Evolutionary conservation across 805 yeast genomes (phyloP).

Genomic region (Debaryomyces castellii): DNA sequence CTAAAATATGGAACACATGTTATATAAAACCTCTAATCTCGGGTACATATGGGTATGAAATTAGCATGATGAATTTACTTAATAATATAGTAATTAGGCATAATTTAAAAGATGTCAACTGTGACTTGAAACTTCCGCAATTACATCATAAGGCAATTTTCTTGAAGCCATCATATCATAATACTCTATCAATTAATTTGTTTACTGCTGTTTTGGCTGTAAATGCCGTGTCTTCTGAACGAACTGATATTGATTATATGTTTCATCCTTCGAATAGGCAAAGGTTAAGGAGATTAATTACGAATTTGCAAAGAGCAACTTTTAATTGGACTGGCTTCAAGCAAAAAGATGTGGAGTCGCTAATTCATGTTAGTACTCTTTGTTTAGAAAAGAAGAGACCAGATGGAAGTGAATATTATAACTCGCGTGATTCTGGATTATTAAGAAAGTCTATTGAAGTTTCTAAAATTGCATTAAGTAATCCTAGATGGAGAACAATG

Average conservation of each 20-base stretch:
- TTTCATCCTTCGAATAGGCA: slow-evolving; percentile 58
- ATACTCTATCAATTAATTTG: slow-evolving; percentile 59
- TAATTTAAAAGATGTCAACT: slow-evolving; percentile 49
- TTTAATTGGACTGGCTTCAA: slow-evolving; percentile 78
- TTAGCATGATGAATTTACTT: slow-evolving; percentile 42
- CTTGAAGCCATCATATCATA: slow-evolving; percentile 62
- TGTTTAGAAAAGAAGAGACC: slow-evolving; percentile 39
- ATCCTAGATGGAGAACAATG: slow-evolving; percentile 57
- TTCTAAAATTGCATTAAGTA: slow-evolving; percentile 50
- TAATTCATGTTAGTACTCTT: slow-evolving; percentile 47
- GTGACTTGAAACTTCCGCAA: slow-evolving; percentile 57
- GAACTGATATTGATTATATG: slow-evolving; percentile 68
- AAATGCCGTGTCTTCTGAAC: slow-evolving; percentile 71
- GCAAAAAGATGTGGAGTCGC: slow-evolving; percentile 52
- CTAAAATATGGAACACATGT: slow-evolving; percentile 45
- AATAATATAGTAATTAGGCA: slow-evolving; percentile 57
- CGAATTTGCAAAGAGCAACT: slow-evolving; percentile 64
- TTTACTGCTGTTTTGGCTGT: slow-evolving; percentile 68
- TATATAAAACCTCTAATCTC: slow-evolving; percentile 51
- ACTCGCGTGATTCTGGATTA: slow-evolving; percentile 37
- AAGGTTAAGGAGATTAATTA: slow-evolving; percentile 55
- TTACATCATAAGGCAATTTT: slow-evolving; percentile 58
- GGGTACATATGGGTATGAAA: slow-evolving; percentile 38
- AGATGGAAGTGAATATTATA: slow-evolving; percentile 26
- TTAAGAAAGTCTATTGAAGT: slow-evolving; percentile 44